phyloP scores from a whole-genome alignment of 495 filamentous ascomycete genomes.

The Lasiosphaeria hispida region DNA sequence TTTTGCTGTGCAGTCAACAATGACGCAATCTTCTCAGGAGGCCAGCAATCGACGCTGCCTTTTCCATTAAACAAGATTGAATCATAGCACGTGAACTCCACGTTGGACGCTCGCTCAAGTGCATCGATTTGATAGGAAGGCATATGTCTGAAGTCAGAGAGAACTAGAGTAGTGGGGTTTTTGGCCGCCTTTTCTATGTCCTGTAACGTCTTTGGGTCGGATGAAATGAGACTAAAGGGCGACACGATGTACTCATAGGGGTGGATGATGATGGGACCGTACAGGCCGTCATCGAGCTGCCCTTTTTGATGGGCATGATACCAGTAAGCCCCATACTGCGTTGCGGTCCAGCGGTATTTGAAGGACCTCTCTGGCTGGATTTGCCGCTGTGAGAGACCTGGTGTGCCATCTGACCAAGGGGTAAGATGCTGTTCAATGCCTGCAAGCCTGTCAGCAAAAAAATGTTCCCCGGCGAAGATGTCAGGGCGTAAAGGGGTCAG shows the following conservation, averaged over 20 bases:
- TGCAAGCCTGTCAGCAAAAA: background rate
- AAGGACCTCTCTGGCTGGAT: constrained; percentile 46
- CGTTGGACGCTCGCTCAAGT: constrained; percentile 34
- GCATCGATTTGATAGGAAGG: constrained; percentile 47
- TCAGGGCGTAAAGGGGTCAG: constrained; percentile 13
- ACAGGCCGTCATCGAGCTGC: constrained; percentile 52
- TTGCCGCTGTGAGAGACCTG: constrained; percentile 37
- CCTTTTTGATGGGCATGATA: constrained; percentile 52
- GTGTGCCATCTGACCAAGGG: constrained; percentile 39
- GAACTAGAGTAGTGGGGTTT: constrained; percentile 42
- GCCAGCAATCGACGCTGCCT: constrained; percentile 48
- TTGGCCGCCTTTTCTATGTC: constrained; percentile 47
- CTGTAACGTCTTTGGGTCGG: constrained; percentile 32
- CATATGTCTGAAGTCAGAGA: constrained; percentile 55
- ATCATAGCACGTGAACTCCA: constrained; percentile 46
- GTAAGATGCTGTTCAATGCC: constrained; percentile 53
- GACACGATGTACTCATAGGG: constrained; percentile 33
- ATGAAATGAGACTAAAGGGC: constrained; percentile 49
- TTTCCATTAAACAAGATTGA: constrained; percentile 53
- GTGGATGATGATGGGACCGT: constrained; percentile 52
- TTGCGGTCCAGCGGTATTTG: constrained; percentile 46
- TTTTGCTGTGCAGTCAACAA: constrained; percentile 34
- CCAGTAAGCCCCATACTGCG: constrained; percentile 51
- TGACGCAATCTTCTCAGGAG: constrained; percentile 30
- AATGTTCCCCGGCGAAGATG: constrained; percentile 24